Conservation (phyloP, 306 rosid genomes). For the Argentina anserina region DNA sequence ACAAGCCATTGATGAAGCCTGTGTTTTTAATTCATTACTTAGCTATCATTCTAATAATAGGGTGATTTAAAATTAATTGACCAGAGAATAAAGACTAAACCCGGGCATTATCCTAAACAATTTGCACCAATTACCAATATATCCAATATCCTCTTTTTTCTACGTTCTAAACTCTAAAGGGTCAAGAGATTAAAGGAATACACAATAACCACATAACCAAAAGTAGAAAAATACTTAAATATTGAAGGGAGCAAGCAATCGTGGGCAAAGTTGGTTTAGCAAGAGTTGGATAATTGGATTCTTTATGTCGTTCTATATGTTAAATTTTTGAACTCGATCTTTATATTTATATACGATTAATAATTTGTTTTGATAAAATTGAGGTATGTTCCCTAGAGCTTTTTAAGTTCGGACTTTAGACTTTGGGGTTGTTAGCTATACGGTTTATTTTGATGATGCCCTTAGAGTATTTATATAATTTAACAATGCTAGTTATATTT, state of each 20-base stretch:
- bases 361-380: too few relatives aligned
- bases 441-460: too few relatives aligned
- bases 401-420: too few relatives aligned
- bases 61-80: background rate
- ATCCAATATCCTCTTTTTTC: background rate
- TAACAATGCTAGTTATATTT: too few relatives aligned
- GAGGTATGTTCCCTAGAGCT: too few relatives aligned
- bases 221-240: background rate
- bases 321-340: too few relatives aligned
- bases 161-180: background rate
- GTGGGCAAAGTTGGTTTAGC: constrained; percentile 18
- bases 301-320: constrained; percentile 15
- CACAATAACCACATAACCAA: constrained; percentile 20
- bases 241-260: constrained; percentile 20
- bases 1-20: background rate
- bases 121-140: constrained; percentile 28
- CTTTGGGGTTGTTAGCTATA: too few relatives aligned
- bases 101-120: background rate
- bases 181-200: background rate
- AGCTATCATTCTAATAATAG: background rate
- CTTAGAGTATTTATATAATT: too few relatives aligned
- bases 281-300: constrained; percentile 12
- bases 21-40: background rate
- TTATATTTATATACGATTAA: too few relatives aligned
- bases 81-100: background rate